phyloP scores from a whole-genome alignment of 208 protist genomes.

The Angomonas deanei region DNA sequence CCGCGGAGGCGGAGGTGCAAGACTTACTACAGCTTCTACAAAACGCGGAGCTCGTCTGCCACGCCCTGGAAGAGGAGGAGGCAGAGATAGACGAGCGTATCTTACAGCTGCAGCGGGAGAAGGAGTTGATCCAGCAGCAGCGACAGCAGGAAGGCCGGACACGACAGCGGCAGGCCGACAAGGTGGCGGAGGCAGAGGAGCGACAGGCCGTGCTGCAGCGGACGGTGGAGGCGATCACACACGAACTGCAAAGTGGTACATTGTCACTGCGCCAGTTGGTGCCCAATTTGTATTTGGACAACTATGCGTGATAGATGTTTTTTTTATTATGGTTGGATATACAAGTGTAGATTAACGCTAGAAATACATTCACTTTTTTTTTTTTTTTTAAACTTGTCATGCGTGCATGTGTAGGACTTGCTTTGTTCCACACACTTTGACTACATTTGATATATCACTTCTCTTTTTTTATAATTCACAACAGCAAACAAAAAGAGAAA shows the following conservation, averaged over 20 bases:
- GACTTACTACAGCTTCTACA: slow-evolving; percentile 52
- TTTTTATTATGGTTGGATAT: background rate
- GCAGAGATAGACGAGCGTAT: slow-evolving; percentile 60
- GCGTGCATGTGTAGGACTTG: background rate
- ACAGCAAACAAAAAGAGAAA: slow-evolving; percentile 1
- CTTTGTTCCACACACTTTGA: background rate
- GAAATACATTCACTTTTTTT: background rate
- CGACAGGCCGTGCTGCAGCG: slow-evolving; percentile 45
- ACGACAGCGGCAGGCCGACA: slow-evolving; percentile 19
- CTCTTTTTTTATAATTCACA: background rate
- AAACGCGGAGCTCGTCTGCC: slow-evolving; percentile 33
- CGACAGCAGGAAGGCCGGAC: slow-evolving; percentile 33
- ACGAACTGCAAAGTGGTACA: slow-evolving; percentile 42
- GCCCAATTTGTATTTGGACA: slow-evolving; percentile 72
- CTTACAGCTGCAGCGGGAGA: slow-evolving; percentile 47
- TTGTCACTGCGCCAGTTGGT: slow-evolving; percentile 67
- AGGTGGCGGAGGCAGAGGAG: slow-evolving; percentile 57
- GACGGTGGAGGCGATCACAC: slow-evolving; percentile 61
- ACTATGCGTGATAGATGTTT: slow-evolving; percentile 39
- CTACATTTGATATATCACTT: slow-evolving; percentile 3
- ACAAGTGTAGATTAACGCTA: too few species aligned
- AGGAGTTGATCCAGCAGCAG: slow-evolving; percentile 59
- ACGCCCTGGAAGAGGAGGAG: slow-evolving; percentile 42
- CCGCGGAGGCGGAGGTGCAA: slow-evolving; percentile 51
- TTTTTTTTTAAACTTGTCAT: background rate